Evolutionary conservation across 768 basidiomycete species (phyloP), one percentile per base, ranked within the genome.

Genomic region (Boletus pseudopeckii): DNA sequence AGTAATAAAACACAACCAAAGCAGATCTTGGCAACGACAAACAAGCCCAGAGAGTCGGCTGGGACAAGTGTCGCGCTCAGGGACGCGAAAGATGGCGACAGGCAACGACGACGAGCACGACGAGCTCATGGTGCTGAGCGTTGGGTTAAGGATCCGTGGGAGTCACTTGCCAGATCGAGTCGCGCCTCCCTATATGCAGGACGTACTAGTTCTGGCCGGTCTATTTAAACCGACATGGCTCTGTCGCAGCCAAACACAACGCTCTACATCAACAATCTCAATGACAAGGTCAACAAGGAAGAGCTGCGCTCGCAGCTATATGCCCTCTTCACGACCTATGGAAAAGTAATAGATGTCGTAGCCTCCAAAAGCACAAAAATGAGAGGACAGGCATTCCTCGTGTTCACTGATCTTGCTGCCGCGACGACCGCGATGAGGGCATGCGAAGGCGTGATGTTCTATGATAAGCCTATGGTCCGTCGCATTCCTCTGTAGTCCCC

Each of bases 331-430:
- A 87, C 88, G 8, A 90, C 94, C 41, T 90, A 97, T 73, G 96
- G 96, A 69, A 89, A 86, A 69, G 77, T 98, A 53, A 83, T 98
- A 76, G 96, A 98, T 70, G 84, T 98, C 54, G 82, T 98, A 53
- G 94, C 95, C 22, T 84, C 88, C 24, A 94, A 96, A 72, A 82
- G 78, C 67, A 74, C 82, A 54, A 89, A 86, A 71, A 92, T 90
- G 86, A 82, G 87, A 59, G 95, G 94, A 20, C 94, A 97, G 72
- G 96, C 96, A 1, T 98, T 97, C 73, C 85, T 98, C 65, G 93
- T 96, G 63, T 98, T 97, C 74, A 81, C 83, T 47, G 96, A 98
- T 74, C 84, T 96, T 46, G 83, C 90, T 10, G 84, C 86, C 50
- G 92, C 93, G 53, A 98, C 96, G 6, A 83, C 92, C 50, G 96